Conservation (phyloP, 106 monocot species). For the Dendrobium officinale region DNA sequence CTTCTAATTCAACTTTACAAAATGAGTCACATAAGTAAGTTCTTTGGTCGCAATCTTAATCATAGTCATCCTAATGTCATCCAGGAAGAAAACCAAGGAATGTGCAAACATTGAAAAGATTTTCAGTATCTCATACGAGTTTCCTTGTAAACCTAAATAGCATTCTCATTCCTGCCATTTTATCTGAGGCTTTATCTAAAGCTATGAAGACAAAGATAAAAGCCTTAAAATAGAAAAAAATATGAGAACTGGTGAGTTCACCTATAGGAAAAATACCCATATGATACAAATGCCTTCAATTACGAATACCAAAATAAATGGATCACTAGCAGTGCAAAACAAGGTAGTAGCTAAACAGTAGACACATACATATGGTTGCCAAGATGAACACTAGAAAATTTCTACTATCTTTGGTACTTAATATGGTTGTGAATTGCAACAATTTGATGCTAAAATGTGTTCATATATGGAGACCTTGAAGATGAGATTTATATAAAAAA, state of each 20-base stretch:
- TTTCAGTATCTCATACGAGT: not conserved
- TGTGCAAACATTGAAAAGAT: not conserved
- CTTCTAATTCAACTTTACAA: not conserved
- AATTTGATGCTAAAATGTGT: too few relatives aligned
- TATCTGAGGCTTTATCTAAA: not conserved
- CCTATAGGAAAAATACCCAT: not conserved
- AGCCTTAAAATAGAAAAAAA: not conserved
- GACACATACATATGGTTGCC: not conserved
- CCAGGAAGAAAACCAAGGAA: not conserved
- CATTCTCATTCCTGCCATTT: not conserved
- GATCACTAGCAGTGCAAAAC: not conserved
- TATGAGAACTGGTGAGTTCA: not conserved
- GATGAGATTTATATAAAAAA: too few relatives aligned
- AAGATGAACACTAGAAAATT: too few relatives aligned
- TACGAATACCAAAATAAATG: not conserved
- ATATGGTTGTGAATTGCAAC: too few relatives aligned
- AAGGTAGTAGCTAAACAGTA: not conserved
- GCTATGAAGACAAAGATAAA: not conserved
- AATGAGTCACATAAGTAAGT: not conserved
- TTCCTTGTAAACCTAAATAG: not conserved
- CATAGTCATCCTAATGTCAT: not conserved
- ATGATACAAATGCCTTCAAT: not conserved
- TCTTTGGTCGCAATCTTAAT: not conserved
- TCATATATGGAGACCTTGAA: too few relatives aligned
- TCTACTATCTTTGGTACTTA: too few relatives aligned